Evolutionary conservation across 306 rosid species (phyloP), one percentile per base, ranked within the genome.

Genomic region (Glycine latifolia): DNA sequence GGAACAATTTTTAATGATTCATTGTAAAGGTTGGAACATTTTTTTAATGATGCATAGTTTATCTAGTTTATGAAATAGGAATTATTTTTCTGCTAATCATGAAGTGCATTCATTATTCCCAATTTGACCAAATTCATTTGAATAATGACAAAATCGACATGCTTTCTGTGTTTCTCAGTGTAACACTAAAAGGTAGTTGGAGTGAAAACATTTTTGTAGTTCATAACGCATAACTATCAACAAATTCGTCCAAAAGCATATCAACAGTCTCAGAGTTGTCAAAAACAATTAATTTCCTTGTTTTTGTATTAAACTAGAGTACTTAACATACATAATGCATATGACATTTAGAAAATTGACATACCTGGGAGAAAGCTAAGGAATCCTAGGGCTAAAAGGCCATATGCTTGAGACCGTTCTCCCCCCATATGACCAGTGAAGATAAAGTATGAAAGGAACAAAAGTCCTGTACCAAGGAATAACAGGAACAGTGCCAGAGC

Each of bases 281-380:
- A 75, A 47, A 73, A 73, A 26, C 53, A 47, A 62, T 15, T 59
- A 26, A 17, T 31, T 79, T 63, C 71, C 67, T 41, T n/a, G 61
- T 31, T 74, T 10, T 61, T 13, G 11, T 14, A 49, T 66, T 33
- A 59, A 80, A 73, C 47, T 52, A 58, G 71, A 71, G 75, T 13
- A 37, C 20, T 49, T 31, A 17, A 63, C 60, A 50, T 67, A 80
- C 68, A 73, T 8, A 75, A 58, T 10, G 10, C 60, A 63, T 26
- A 43, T 66, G 46, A 77, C 33, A 74, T 63, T 73, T 41, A 20
- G 13, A 6, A 58, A 81, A 61, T 26, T 67, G 56, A 71, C 82
- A 67, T 87, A 93, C 99, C 98, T 79, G 99, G 99, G 61, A 95
- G 99, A 86, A 92, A 95, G 87, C 98, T 86, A 58, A 96, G 94